Evolutionary conservation across 2,329 filamentous ascomycete species (phyloP), one percentile per base, ranked within the genome.

Genomic region (Zopfia rhizophila): DNA sequence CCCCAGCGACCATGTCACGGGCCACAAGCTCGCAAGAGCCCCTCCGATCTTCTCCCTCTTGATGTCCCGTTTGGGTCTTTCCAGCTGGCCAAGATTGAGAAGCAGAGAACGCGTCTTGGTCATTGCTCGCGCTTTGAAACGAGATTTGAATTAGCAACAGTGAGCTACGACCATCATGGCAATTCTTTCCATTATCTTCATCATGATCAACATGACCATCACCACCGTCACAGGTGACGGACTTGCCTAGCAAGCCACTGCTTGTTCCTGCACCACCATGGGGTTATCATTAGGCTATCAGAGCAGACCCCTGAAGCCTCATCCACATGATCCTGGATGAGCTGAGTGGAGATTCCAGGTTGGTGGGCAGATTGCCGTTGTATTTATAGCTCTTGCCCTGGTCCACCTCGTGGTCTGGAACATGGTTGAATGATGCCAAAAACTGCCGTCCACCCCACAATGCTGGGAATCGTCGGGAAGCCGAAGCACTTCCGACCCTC

Each of bases 371-470:
- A 38, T 45, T 48, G 35, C 39, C 40, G 45, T 43, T 22, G 31
- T 64, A 61, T 56, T 56, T 40, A 52, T 58, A 58, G 49, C 24
- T 32, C 10, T 16, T 13, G 11, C 22, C 43, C 58, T 30, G 45
- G 44, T 40, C 48, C 35, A 27, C 50, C 58, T 43, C 57, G 52
- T 60, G 53, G 53, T 52, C 56, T 56, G 43, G 55, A 57, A 48
- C 58, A 56, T 57, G 52, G 43, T 40, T 39, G 28, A 23, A 35
- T 19, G 27, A 22, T 27, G 30, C 28, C 28, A 19, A 31, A 6
- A 28, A 14, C 31, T 41, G 23, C 45, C 29, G 11, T 27, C 18
- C 30, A 7, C 19, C 13, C 16, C 3, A 13, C 29, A 35, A 29
- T 30, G 22, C 23, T 22, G 10, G 12, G 7, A 25, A 5, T 22